Evolutionary conservation across 306 rosid species (phyloP).

Genomic region (Pyrus communis): DNA sequence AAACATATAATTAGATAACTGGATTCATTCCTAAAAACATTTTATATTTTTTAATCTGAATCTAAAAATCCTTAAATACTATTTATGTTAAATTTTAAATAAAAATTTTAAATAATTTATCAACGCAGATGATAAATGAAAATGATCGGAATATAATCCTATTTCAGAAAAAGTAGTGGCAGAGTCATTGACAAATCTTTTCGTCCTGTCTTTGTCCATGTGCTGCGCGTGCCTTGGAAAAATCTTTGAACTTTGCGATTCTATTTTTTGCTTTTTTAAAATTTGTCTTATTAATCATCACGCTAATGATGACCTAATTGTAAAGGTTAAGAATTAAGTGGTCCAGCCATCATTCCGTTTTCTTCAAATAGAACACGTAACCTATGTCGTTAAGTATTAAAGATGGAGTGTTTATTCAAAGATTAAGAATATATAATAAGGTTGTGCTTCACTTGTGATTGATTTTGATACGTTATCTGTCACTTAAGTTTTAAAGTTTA

Average conservation of each 20-base stretch:
- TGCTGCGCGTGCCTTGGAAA: not conserved
- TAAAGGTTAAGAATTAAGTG: not conserved
- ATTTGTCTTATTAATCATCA: not conserved
- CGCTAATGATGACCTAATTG: not conserved
- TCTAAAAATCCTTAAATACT: too few species aligned
- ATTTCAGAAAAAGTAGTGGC: too few species aligned
- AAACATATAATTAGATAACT: too few species aligned
- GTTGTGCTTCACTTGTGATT: not conserved
- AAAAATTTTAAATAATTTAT: too few species aligned
- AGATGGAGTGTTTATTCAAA: not conserved
- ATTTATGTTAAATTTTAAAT: too few species aligned
- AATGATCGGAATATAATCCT: too few species aligned
- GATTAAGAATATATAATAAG: not conserved
- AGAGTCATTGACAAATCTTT: not conserved
- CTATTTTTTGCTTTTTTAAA: not conserved
- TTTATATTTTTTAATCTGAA: too few species aligned
- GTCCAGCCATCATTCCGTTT: not conserved
- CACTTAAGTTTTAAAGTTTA: not conserved
- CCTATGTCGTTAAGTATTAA: not conserved
- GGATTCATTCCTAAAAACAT: too few species aligned
- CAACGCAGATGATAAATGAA: rapidly evolving
- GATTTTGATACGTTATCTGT: not conserved
- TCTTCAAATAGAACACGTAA: not conserved
- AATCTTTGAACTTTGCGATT: not conserved
- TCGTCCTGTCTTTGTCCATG: not conserved